Evolutionary conservation across 192 early-diverging fungal species (phyloP), one percentile per base, ranked within the genome.

Genomic region (Funneliformis geosporum): DNA sequence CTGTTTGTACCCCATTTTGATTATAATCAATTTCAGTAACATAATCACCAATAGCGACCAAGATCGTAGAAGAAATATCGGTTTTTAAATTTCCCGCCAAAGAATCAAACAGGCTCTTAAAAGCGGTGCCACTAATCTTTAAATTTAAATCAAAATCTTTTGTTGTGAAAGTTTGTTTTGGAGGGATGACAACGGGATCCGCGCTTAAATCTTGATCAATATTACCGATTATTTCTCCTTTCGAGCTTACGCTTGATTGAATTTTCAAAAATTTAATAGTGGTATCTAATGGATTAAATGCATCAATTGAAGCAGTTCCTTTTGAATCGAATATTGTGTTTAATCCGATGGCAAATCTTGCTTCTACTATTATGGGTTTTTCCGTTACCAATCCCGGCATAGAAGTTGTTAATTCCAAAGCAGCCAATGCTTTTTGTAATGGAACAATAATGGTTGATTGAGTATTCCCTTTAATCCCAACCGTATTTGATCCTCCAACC

Each of bases 311-410:
- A 4, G 77, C 66, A 33, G 64, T 79, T 5, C 66, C 77, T 50
- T 79, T 79, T 43, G 25, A 18, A 43, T 46, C 40, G 43, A 79
- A 70, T 60, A 79, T 7, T 21, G 66, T 70, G 12, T 60, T 42
- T 3, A 79, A 43, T 67, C 33, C 33, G 11, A 79, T 79, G 8
- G 77, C 38, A 28, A 79, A 79, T 42, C 66, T 28, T 60, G 77
- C 21, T 60, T 38, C 38, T 9, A 8, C 42, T 38, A 79, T 33
- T 23, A 88, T 84, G n/a, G 86, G 71, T 50, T 83, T 82, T 5
- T 83, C 81, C 21, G 83, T 68, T 3, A 60, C 38, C 14, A 90
- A 82, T 81, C 88, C 89, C 27, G 79, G 78, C 47, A 90, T 83
- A 2, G 61, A 23, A 23, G 86, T 77, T 23, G 74, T 55, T 40